Base-by-base conservation (phyloP, 352 stramenopile species). In the Globisporangium carolinianum region DNA sequence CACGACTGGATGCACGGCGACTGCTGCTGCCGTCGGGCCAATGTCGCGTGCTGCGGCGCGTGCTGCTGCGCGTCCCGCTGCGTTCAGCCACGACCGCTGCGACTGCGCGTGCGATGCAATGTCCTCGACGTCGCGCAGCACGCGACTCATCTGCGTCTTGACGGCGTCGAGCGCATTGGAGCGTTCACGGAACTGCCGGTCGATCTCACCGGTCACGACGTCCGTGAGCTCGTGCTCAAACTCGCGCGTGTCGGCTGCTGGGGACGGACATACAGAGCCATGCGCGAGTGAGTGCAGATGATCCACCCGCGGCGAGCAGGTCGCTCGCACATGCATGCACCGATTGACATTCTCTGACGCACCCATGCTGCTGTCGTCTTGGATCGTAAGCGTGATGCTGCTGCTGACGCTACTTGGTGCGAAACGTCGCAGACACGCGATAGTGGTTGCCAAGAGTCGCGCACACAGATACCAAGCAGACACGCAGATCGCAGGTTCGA, bases 11-110 rank as follows among this genome's bases (percentile, higher is more conserved):
- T 83, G 75, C 46, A 75, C 66, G 9, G 60, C 43, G 15, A 55
- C 58, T 14, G 45, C 17, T 7, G 46, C 10, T 6, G 35, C 36
- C 32, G 71, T 76, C 5, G 68, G 68, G 10, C 53, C 45, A 36
- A 76, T 67, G 51, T 76, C 66, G 14, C 54, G 57, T 7, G 58
- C 49, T 11, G 43, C 38, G 52, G 80, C 87, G 37, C 54, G 57
- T 7, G 58, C 49, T 11, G 43, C 38, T 51, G 80, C 87, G 37
- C 24, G 24, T 24, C 51, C 58, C 18, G 88, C 58, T 51, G 75
- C 83, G 46, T 83, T 85, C 61, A 79, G 85, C 80, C 80, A 90
- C 43, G 80, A 83, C 14, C 75, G 76, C 62, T 87, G 84, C 47
- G 78, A 70, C 47, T 72, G 69, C 24, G 79, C 59, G 38, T 70